Evolutionary conservation across 2,329 filamentous ascomycete species (phyloP), one percentile per base, ranked within the genome.

Genomic region (Ceratocystis smalleyi): DNA sequence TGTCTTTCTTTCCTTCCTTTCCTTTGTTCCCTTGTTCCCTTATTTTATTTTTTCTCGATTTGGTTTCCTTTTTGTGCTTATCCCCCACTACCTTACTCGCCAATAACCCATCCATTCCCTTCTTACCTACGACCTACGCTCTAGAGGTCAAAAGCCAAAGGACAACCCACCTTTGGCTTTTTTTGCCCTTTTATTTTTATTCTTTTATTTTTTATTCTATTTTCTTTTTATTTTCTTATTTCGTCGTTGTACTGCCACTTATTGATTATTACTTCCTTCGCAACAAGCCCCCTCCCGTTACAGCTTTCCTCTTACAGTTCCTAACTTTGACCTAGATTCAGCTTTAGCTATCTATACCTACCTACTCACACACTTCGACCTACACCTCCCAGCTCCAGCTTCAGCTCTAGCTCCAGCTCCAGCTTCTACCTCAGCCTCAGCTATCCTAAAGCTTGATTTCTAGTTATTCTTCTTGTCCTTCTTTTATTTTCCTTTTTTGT

Each of bases 1-100:
- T 47, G 59, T 45, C 15, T 47, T 47, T 61, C 59, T 61, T 61
- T 57, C 51, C 59, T 61, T 61, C 47, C 51, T 65, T 62, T 61
- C 40, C 35, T 47, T 51, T n/a, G 10, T 61, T 61, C 47, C 47
- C 19, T 27, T 62, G 19, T 57, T 57, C 6, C 43, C 54, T 32
- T 19, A 45, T 62, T 62, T 45, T 65, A 10, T 65, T 40, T 62
- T 47, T 60, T 59, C 59, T 55, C 22, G 22, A 17, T 24, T 57
- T 45, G 59, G 59, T 32, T 45, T 61, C 30, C 19, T n/a, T 27
- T 15, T 35, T 61, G 12, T 47, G 10, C 32, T 24, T 43, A 47
- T 27, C 43, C 59, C 59, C 40, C 59, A 61, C 40, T 43, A 45
- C 45, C 54, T 57, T 5, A 57, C 54, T 35, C 19, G 22, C 30